Conservation (phyloP, 306 rosid species). For the Alnus rubra region DNA sequence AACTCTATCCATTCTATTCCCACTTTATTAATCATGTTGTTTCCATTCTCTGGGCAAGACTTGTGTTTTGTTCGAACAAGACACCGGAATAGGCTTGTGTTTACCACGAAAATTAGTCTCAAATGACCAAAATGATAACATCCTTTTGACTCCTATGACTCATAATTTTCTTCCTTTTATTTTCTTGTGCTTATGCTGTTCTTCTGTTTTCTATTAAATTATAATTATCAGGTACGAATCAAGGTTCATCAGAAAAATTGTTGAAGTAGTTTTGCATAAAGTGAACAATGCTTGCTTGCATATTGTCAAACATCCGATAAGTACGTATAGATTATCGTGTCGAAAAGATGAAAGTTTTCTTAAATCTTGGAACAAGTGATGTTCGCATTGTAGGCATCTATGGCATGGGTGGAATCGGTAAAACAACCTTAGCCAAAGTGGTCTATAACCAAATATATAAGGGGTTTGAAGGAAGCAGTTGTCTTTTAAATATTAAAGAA, state of each 20-base stretch:
- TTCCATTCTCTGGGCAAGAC: too few relatives aligned
- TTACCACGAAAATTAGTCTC: too few relatives aligned
- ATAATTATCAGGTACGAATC: constrained; percentile 14
- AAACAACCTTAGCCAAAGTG: constrained; percentile 30
- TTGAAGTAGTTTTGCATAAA: neutral
- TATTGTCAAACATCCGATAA: constrained; percentile 16
- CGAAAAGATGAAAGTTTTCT: neutral
- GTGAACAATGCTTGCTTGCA: constrained; percentile 4
- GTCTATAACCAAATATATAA: constrained; percentile 15
- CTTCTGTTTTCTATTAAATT: neutral
- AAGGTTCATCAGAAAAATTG: constrained; percentile 9
- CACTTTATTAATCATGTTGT: too few relatives aligned
- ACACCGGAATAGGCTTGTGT: too few relatives aligned
- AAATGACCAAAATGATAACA: too few relatives aligned
- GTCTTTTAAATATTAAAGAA: constrained; percentile 18
- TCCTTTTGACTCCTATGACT: too few relatives aligned
- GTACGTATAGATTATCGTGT: constrained; percentile 4
- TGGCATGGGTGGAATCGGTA: constrained; percentile 36
- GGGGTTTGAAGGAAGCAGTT: constrained; percentile 1
- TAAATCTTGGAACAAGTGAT: neutral
- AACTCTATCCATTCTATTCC: too few relatives aligned
- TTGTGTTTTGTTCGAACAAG: too few relatives aligned
- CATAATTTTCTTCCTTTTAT: too few relatives aligned
- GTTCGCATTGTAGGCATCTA: constrained; percentile 15
- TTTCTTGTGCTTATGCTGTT: too few relatives aligned